Conservation (phyloP, 768 basidiomycete species). For the Baorangia bicolor region DNA sequence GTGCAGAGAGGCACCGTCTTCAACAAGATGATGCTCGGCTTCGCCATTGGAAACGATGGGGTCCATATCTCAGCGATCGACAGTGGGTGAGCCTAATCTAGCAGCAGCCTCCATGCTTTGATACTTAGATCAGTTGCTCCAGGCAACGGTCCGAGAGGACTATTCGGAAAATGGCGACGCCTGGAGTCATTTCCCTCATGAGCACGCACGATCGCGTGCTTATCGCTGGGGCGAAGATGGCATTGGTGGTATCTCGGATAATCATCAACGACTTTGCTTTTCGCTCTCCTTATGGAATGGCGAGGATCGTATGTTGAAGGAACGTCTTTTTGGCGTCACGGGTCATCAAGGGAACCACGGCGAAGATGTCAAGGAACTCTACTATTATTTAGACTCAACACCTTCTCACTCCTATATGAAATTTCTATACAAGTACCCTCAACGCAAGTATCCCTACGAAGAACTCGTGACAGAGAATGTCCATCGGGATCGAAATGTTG, state of each 20-base stretch:
- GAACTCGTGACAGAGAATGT: constrained; percentile 85
- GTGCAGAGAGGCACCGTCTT: constrained; percentile 83
- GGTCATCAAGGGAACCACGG: constrained; percentile 99
- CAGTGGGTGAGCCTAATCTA: constrained; percentile 78
- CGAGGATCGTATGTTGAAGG: constrained; percentile 91
- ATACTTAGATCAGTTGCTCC: constrained; percentile 14
- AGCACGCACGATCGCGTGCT: constrained; percentile 87
- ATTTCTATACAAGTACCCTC: constrained; percentile 98
- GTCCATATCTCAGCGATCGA: constrained; percentile 94
- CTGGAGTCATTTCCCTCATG: constrained; percentile 94
- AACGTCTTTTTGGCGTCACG: constrained; percentile 93
- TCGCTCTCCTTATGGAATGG: constrained; percentile 93
- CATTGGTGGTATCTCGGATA: constrained; percentile 95
- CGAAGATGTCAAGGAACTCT: constrained; percentile 98
- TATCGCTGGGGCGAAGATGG: constrained; percentile 99
- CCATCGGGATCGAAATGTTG: constrained; percentile 77
- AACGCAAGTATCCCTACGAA: constrained; percentile 90
- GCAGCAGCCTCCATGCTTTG: not conserved
- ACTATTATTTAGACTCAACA: constrained; percentile 98
- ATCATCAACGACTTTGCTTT: constrained; percentile 92
- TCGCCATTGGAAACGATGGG: constrained; percentile 98
- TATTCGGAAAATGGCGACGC: constrained; percentile 96
- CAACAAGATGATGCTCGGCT: constrained; percentile 76
- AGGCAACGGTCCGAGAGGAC: constrained; percentile 99
- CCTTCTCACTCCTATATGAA: constrained; percentile 99